phyloP scores from a whole-genome alignment of 805 yeast species.

The Starmerella davenportii region DNA sequence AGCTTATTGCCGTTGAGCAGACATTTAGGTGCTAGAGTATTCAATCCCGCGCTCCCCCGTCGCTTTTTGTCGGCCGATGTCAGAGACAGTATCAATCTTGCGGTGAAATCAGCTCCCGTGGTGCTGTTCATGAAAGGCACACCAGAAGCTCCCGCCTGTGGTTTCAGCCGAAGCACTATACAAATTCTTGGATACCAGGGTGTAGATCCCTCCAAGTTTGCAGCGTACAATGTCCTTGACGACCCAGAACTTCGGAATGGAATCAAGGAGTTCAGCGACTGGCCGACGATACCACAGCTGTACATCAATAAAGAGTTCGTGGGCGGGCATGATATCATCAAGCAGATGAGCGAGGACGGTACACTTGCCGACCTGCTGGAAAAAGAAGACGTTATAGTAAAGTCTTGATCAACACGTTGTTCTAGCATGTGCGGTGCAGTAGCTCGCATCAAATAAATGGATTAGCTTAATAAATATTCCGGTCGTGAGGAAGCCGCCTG shows the following conservation, averaged over 20 bases:
- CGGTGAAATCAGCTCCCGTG: conserved; percentile 78
- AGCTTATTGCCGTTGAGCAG: too few species aligned
- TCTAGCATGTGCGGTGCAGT: too few species aligned
- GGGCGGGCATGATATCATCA: conserved; percentile 94
- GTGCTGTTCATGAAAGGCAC: conserved; percentile 97
- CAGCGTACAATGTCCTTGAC: conserved; percentile 90
- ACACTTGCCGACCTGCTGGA: conserved; percentile 76
- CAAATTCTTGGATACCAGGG: conserved; percentile 90
- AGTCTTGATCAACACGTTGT: background rate
- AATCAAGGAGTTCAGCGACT: conserved; percentile 80
- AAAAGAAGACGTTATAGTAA: conserved; percentile 53
- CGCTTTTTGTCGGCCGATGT: conserved; percentile 62
- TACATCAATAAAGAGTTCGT: conserved; percentile 76
- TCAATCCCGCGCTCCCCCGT: background rate
- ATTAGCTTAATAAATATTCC: too few species aligned
- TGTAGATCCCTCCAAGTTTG: conserved; percentile 88
- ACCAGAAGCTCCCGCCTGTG: conserved; percentile 95
- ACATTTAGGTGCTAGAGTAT: too few species aligned
- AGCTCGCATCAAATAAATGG: too few species aligned
- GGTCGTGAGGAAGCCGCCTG: too few species aligned
- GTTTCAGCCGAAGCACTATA: conserved; percentile 88
- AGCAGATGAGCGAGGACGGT: conserved; percentile 73
- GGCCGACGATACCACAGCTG: conserved; percentile 98
- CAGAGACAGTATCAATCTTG: conserved; percentile 65
- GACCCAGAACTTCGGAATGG: conserved; percentile 89